phyloP scores from a whole-genome alignment of 208 protist genomes.

The Herpetomonas tarakana region DNA sequence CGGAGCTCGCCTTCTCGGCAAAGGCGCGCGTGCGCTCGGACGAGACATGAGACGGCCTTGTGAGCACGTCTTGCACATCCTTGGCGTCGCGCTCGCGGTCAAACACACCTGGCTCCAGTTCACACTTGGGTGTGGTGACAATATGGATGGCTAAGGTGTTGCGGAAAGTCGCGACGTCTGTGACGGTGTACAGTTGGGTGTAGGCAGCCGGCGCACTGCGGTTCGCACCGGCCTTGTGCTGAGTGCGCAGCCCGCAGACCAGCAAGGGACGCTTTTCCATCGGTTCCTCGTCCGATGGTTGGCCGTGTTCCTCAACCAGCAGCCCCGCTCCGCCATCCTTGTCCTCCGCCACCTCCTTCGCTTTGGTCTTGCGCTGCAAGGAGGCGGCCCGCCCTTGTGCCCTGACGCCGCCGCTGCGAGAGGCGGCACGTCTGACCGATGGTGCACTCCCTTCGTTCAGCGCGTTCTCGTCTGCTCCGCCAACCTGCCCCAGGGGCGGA shows the following conservation, averaged over 20 bases:
- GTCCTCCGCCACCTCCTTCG: constrained; percentile 1
- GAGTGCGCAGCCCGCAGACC: constrained; percentile 24
- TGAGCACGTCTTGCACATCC: constrained; percentile 42
- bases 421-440: not conserved
- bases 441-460: too few relatives aligned
- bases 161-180: constrained; percentile 54
- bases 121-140: constrained; percentile 45
- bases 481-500: not conserved
- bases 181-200: constrained; percentile 64
- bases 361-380: not conserved
- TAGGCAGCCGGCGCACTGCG: not conserved
- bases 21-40: not conserved
- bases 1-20: constrained; percentile 11
- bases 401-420: not conserved
- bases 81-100: constrained; percentile 36
- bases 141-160: constrained; percentile 70
- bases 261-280: constrained; percentile 18
- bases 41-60: not conserved
- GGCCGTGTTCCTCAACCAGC: constrained; percentile 17
- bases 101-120: constrained; percentile 38
- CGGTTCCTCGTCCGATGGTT: constrained; percentile 18
- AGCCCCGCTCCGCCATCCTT: not conserved
- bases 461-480: not conserved
- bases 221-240: not conserved
- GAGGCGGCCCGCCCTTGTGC: not conserved